Evolutionary conservation across 2,329 filamentous ascomycete species (phyloP).

Genomic region (Tothia fuscella): DNA sequence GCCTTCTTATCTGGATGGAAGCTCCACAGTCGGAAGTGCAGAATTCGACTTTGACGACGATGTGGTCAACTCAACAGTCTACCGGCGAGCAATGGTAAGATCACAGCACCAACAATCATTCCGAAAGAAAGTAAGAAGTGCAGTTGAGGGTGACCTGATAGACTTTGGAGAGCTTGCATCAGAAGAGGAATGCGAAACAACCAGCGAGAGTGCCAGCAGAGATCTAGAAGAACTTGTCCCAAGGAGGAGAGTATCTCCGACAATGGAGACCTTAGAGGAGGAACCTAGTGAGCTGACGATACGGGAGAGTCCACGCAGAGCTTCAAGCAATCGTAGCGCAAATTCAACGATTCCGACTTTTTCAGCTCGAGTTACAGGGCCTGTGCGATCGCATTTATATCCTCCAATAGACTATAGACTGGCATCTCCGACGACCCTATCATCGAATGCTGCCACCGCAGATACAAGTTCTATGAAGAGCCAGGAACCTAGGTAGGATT

Average conservation of each 20-base stretch:
- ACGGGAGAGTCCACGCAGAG: neutral
- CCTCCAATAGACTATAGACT: neutral
- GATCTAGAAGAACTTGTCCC: neutral
- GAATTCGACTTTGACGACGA: constrained; percentile 9
- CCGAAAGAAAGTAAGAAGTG: neutral
- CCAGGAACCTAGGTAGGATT: neutral
- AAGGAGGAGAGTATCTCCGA: neutral
- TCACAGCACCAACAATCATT: neutral
- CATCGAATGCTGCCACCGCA: constrained; percentile 1
- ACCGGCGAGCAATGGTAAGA: constrained; percentile 6
- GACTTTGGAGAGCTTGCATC: neutral
- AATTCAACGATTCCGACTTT: neutral
- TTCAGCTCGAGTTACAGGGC: neutral
- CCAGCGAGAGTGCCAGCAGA: neutral
- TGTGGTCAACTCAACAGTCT: constrained; percentile 7
- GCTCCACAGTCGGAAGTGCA: constrained; percentile 1
- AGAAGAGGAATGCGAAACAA: neutral
- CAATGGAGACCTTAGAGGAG: constrained; percentile 7
- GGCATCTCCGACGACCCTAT: neutral
- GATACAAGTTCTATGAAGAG: neutral
- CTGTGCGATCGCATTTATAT: neutral
- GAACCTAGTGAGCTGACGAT: neutral
- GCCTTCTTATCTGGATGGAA: constrained; percentile 1
- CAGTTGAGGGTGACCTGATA: constrained; percentile 4
- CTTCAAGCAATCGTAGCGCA: neutral